A percentile compares a stretch with the other conserved stretches of the same genome.
phyloP scores from a whole-genome alignment of 2,329 filamentous ascomycete genomes.

The Pezicula radicicola region DNA sequence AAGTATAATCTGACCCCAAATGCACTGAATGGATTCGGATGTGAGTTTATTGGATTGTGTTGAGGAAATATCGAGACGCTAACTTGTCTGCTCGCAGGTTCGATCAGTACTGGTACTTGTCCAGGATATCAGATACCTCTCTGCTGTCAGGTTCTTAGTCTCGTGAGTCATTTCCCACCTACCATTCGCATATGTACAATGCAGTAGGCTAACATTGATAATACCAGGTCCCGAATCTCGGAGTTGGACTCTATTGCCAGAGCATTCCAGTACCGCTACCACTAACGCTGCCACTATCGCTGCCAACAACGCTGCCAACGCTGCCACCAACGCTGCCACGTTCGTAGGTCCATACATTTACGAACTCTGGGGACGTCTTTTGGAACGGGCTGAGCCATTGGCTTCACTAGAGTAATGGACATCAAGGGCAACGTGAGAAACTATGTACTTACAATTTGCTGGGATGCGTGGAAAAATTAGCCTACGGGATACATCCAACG shows the following conservation, averaged over 20 bases:
- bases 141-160: neutral
- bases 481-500: too few relatives aligned
- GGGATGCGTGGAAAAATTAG: neutral
- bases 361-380: neutral
- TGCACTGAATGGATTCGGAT: slow-evolving; percentile 11
- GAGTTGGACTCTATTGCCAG: neutral
- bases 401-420: too few relatives aligned
- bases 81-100: neutral
- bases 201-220: neutral
- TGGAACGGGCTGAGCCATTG: neutral
- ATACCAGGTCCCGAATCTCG: neutral
- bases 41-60: neutral
- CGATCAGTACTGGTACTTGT: neutral
- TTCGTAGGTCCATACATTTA: neutral
- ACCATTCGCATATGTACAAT: neutral
- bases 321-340: neutral
- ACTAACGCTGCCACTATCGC: neutral
- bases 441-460: neutral
- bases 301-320: neutral
- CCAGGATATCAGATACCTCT: neutral
- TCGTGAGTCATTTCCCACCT: neutral
- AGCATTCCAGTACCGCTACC: neutral
- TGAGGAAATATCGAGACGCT: neutral
- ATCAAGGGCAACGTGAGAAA: too few relatives aligned
- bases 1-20: slow-evolving; percentile 13